A percentile compares a stretch with the other conserved stretches of the same genome.
These are phyloP conservation scores for Pythium volutum DNA, from an alignment of 352 stramenopile species.

Conservation along the genomic window DNA sequence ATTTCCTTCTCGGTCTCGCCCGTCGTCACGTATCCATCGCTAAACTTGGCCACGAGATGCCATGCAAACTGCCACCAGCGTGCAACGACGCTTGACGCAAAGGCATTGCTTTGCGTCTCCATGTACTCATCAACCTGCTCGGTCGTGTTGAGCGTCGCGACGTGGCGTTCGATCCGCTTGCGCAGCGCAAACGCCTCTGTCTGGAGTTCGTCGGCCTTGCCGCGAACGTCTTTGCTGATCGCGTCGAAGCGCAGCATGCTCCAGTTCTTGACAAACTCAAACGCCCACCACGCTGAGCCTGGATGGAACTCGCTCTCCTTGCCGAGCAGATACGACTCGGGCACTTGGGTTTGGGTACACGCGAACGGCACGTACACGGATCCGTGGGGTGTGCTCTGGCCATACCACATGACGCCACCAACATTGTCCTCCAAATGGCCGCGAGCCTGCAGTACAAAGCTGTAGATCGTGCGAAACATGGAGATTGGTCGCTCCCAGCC, in stretches of 20 bases:
- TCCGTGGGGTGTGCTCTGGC: constrained; percentile 43
- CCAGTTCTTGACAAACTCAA: constrained; percentile 79
- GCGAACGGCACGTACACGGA: constrained; percentile 59
- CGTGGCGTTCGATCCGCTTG: constrained; percentile 29
- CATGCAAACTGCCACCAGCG: constrained; percentile 59
- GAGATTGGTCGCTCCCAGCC: constrained; percentile 86
- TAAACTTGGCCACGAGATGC: constrained; percentile 49
- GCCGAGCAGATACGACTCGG: constrained; percentile 43
- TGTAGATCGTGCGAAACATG: constrained; percentile 81
- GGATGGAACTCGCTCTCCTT: constrained; percentile 52
- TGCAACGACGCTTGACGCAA: constrained; percentile 37
- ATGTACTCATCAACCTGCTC: constrained; percentile 28
- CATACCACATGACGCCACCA: constrained; percentile 51
- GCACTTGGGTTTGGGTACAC: constrained; percentile 36
- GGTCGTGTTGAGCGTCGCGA: constrained; percentile 18
- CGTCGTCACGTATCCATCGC: constrained; percentile 51
- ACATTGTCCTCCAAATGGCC: constrained; percentile 29
- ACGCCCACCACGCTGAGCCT: constrained; percentile 64
- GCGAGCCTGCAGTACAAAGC: constrained; percentile 55
- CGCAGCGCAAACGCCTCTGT: constrained; percentile 29
- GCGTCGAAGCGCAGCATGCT: constrained; percentile 57
- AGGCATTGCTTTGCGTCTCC: constrained; percentile 35
- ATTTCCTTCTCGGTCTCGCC: constrained; percentile 44
- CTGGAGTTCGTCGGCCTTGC: constrained; percentile 33
- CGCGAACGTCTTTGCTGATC: constrained; percentile 44